Percentiles rank a stretch among this genome's conserved stretches.
phyloP scores from a whole-genome alignment of 805 yeast species.

The Groenewaldozyma salmanticensis region DNA sequence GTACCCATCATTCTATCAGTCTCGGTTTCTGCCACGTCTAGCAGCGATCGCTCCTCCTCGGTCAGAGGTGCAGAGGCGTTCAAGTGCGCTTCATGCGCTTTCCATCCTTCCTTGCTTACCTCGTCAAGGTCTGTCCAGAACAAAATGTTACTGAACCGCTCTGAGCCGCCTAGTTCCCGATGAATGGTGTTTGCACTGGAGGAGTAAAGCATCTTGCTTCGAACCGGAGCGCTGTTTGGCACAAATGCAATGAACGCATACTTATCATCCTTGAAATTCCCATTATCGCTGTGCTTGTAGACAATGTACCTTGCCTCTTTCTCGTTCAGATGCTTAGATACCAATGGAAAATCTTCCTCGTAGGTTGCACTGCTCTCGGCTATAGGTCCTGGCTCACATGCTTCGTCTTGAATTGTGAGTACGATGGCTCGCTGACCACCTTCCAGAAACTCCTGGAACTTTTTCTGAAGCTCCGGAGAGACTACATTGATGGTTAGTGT shows the following conservation, averaged over 20 bases:
- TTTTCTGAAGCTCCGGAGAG: constrained; percentile 34
- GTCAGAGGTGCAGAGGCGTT: constrained; percentile 41
- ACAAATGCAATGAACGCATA: constrained; percentile 68
- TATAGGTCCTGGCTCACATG: constrained; percentile 8
- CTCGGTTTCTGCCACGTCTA: constrained; percentile 35
- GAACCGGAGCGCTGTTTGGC: constrained; percentile 76
- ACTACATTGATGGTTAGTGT: constrained; percentile 20
- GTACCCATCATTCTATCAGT: constrained; percentile 28
- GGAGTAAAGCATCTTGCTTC: constrained; percentile 88
- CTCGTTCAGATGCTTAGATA: constrained; percentile 28
- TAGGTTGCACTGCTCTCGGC: constrained; percentile 26
- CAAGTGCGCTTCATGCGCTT: constrained; percentile 30
- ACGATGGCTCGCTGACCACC: constrained; percentile 29
- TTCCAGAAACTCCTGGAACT: constrained; percentile 37
- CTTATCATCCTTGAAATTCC: constrained; percentile 11
- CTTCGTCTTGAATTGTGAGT: constrained; percentile 28
- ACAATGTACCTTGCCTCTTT: constrained; percentile 43
- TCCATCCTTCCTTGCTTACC: constrained; percentile 41
- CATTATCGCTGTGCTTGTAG: constrained; percentile 24
- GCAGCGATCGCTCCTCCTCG: constrained; percentile 38
- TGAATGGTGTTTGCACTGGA: constrained; percentile 73
- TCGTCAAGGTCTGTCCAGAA: constrained; percentile 52
- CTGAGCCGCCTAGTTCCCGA: constrained; percentile 58
- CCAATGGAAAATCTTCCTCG: constrained; percentile 28
- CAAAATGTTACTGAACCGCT: constrained; percentile 39